These are phyloP conservation scores for Tolypocladium paradoxum DNA, from an alignment of 2,329 filamentous ascomycete genomes.

Conservation along the genomic window DNA sequence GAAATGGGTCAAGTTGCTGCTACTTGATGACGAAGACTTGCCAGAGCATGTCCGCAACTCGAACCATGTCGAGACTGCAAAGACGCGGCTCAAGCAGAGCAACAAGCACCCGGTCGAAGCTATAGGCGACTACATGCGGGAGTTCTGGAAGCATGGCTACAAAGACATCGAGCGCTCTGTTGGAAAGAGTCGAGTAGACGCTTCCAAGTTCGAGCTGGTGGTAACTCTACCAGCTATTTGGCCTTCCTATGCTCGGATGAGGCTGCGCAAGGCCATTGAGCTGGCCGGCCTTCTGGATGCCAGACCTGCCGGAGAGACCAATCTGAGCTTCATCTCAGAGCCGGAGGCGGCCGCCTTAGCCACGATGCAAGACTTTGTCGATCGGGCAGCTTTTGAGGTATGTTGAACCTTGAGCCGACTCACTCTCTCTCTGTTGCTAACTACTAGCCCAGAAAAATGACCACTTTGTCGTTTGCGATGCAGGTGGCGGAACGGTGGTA, in stretches of 20 bases:
- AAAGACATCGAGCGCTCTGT: slow-evolving; percentile 14
- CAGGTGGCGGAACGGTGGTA: slow-evolving; percentile 26
- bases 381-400: slow-evolving; percentile 11
- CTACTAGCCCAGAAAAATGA: slow-evolving; percentile 7
- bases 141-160: slow-evolving; percentile 21
- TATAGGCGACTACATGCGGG: slow-evolving; percentile 19
- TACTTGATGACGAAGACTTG: slow-evolving; percentile 22
- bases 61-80: slow-evolving; percentile 8
- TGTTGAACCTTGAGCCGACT: background rate
- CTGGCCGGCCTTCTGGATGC: slow-evolving; percentile 24
- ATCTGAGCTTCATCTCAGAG: slow-evolving; percentile 26
- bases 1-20: slow-evolving; percentile 31
- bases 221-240: slow-evolving; percentile 36
- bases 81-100: rapidly evolving
- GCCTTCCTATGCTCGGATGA: slow-evolving; percentile 23
- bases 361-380: slow-evolving; percentile 17
- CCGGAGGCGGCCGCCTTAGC: slow-evolving; percentile 34
- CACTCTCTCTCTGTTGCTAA: background rate
- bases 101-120: slow-evolving; percentile 16
- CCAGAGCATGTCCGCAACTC: slow-evolving; percentile 10
- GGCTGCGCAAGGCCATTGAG: slow-evolving; percentile 24
- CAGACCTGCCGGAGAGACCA: slow-evolving; percentile 16
- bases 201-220: slow-evolving; percentile 22
- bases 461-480: slow-evolving; percentile 23
- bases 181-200: slow-evolving; percentile 11